phyloP scores from a whole-genome alignment of 371 early-diverging fungal genomes.

The Funneliformis caledonium region DNA sequence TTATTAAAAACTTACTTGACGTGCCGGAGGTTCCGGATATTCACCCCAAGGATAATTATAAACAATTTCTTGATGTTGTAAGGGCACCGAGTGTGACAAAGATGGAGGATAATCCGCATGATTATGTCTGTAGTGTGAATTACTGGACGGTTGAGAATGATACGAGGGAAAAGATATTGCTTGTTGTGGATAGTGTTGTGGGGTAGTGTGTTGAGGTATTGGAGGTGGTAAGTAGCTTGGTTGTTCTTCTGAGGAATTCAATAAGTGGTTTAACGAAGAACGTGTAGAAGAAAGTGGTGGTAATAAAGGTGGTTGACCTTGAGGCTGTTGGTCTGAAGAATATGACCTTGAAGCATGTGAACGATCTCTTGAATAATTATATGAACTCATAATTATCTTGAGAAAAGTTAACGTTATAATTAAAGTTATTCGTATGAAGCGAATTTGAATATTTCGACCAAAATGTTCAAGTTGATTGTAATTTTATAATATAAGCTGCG shows the following conservation, averaged over 20 bases:
- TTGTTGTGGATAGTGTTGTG: constrained; percentile 2
- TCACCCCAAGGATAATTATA: neutral
- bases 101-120: constrained; percentile 13
- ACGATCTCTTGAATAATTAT: constrained; percentile 32
- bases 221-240: constrained; percentile 20
- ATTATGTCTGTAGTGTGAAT: constrained; percentile 21
- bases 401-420: neutral
- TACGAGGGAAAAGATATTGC: constrained; percentile 14
- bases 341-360: constrained; percentile 8
- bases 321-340: constrained; percentile 29
- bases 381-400: constrained; percentile 13
- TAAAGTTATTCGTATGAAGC: neutral
- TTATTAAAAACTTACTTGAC: neutral
- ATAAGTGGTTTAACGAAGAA: constrained; percentile 19
- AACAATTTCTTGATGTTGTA: neutral
- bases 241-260: constrained; percentile 37
- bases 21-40: constrained; percentile 1
- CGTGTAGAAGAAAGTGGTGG: constrained; percentile 25
- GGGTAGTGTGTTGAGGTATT: neutral
- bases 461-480: neutral
- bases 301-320: neutral
- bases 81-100: constrained; percentile 6
- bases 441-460: neutral
- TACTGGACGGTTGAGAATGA: constrained; percentile 3
- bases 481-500: neutral